phyloP scores from a whole-genome alignment of 108 stramenopile genomes.

The Schizochytrium sp. region DNA sequence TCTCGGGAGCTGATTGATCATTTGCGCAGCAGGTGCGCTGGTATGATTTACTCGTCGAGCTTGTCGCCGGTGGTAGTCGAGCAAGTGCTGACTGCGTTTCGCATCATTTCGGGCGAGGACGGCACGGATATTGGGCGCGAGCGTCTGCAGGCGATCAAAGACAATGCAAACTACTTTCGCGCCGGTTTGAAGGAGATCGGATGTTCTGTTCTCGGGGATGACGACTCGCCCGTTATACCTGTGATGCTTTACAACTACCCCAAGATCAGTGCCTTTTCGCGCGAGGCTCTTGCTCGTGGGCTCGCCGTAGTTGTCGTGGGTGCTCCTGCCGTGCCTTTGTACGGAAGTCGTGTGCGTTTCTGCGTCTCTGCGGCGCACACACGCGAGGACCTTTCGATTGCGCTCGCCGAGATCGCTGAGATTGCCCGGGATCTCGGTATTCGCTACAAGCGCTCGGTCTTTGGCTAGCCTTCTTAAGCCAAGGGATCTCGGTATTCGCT shows the following conservation, averaged over 20 bases:
- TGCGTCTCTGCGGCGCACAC: slow-evolving; percentile 96
- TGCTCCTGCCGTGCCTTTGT: slow-evolving; percentile 85
- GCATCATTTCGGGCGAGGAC: slow-evolving; percentile 89
- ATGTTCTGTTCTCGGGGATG: slow-evolving; percentile 83
- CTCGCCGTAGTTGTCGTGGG: slow-evolving; percentile 97
- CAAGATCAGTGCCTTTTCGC: slow-evolving; percentile 92
- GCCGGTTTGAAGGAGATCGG: slow-evolving; percentile 85
- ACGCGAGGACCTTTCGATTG: slow-evolving; percentile 72
- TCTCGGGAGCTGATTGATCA: slow-evolving; percentile 66
- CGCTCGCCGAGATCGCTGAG: slow-evolving; percentile 75
- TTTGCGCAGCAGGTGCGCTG: slow-evolving; percentile 71
- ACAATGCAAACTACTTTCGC: slow-evolving; percentile 94
- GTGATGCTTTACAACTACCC: slow-evolving; percentile 93
- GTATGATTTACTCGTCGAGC: slow-evolving; percentile 73
- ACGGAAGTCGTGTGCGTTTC: slow-evolving; percentile 77
- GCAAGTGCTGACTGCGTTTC: slow-evolving; percentile 79
- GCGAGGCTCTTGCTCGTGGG: slow-evolving; percentile 87
- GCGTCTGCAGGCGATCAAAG: slow-evolving; percentile 77
- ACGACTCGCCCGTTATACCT: slow-evolving; percentile 91
- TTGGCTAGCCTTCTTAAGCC: too few species aligned
- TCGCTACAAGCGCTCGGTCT: background rate
- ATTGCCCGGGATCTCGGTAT: slow-evolving; percentile 26
- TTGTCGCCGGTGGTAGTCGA: slow-evolving; percentile 83
- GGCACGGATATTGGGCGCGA: slow-evolving; percentile 75
- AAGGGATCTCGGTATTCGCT: background rate